Percentiles rank a stretch among this genome's conserved stretches.
phyloP scores from a whole-genome alignment of 306 rosid genomes.

The Rubus idaeus region DNA sequence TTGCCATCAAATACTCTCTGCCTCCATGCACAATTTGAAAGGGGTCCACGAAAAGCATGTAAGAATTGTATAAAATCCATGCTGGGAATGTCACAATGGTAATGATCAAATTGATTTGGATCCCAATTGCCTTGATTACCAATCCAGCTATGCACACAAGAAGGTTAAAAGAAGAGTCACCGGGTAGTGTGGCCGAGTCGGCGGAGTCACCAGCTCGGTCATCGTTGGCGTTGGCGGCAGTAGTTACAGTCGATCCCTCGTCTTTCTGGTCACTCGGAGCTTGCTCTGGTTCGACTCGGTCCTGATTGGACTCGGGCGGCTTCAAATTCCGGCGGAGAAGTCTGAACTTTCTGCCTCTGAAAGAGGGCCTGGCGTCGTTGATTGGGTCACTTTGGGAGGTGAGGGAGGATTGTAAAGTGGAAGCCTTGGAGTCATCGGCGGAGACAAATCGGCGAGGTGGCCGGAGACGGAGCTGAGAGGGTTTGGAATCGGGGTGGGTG shows the following conservation, averaged over 20 bases:
- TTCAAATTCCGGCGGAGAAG: constrained; percentile 21
- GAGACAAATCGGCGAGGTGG: constrained; percentile 8
- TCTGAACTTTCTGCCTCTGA: constrained; percentile 13
- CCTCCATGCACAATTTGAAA: constrained; percentile 42
- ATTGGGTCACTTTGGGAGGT: constrained; percentile 28
- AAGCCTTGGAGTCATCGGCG: constrained; percentile 20
- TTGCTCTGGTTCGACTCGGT: constrained; percentile 19
- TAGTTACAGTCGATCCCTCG: constrained; percentile 52
- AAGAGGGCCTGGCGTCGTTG: constrained; percentile 22
- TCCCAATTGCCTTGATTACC: constrained; percentile 50
- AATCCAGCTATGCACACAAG: constrained; percentile 47
- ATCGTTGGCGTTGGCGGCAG: constrained; percentile 36
- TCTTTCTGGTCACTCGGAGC: constrained; percentile 32
- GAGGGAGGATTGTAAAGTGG: constrained; percentile 24
- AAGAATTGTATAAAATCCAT: constrained; percentile 35
- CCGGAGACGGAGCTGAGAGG: constrained; percentile 47
- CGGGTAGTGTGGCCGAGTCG: constrained; percentile 35
- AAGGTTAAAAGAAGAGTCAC: constrained; percentile 39
- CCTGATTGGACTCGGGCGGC: constrained; percentile 17
- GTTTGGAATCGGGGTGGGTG: constrained; percentile 3
- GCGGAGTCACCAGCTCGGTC: constrained; percentile 24
- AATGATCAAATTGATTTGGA: constrained; percentile 51
- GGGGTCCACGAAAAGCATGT: constrained; percentile 56
- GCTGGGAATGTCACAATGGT: constrained; percentile 48
- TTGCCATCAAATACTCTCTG: constrained; percentile 26